Evolutionary conservation across 805 yeast species (phyloP).

Genomic region (Saturnispora silvae): DNA sequence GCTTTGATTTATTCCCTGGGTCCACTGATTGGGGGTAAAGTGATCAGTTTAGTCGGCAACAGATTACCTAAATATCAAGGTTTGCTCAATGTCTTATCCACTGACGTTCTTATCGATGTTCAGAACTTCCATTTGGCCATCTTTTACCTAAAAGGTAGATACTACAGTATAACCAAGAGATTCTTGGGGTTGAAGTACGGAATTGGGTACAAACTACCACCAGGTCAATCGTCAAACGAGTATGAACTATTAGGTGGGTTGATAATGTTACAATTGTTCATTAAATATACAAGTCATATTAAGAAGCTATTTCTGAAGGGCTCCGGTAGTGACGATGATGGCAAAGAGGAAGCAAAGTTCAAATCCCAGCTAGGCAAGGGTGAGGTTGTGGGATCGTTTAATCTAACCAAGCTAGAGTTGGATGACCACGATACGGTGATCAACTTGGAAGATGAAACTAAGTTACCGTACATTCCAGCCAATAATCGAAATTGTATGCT

Average conservation of each 20-base stretch:
- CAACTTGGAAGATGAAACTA: constrained; percentile 45
- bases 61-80: constrained; percentile 7
- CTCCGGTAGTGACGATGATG: background rate
- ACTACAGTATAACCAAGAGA: constrained; percentile 69
- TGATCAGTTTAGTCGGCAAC: constrained; percentile 9
- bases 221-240: constrained; percentile 25
- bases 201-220: constrained; percentile 49
- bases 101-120: constrained; percentile 38
- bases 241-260: constrained; percentile 68
- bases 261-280: constrained; percentile 41
- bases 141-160: constrained; percentile 76
- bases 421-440: constrained; percentile 18
- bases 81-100: constrained; percentile 25
- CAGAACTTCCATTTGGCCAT: constrained; percentile 66
- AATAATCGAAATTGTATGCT: constrained; percentile 70
- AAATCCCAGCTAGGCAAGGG: background rate
- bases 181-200: constrained; percentile 73
- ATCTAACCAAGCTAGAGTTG: constrained; percentile 1
- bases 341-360: background rate
- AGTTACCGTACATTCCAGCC: constrained; percentile 60
- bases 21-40: constrained; percentile 41
- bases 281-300: constrained; percentile 28
- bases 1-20: constrained; percentile 48
- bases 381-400: background rate
- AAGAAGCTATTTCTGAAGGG: background rate